A percentile compares a stretch with the other conserved stretches of the same genome.
Evolutionary conservation across 2,329 filamentous ascomycete species (phyloP).

Genomic region (Drechslerella dactyloides): DNA sequence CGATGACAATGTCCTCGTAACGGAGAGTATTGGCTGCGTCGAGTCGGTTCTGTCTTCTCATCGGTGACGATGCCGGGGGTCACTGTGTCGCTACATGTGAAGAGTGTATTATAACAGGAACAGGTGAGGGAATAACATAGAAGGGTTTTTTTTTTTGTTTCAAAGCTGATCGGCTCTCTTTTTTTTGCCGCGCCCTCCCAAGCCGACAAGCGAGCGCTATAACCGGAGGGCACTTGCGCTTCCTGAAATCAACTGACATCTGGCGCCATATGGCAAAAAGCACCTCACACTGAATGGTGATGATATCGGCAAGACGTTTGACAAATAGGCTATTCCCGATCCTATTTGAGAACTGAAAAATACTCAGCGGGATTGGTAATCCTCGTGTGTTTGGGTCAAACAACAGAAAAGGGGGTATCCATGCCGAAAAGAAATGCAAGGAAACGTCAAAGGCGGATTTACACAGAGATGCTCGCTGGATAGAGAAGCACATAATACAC

Average conservation of each 20-base stretch:
- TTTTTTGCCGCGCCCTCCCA: neutral
- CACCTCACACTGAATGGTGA: too few species aligned
- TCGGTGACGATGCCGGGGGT: conserved; percentile 34
- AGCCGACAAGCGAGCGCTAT: too few species aligned
- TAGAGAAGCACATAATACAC: neutral
- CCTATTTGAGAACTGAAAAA: too few species aligned
- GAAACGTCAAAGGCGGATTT: neutral
- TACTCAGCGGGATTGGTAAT: too few species aligned
- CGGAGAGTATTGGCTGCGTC: neutral
- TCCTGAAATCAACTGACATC: too few species aligned
- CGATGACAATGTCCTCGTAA: neutral
- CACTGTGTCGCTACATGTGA: conserved; percentile 37
- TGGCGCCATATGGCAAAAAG: too few species aligned
- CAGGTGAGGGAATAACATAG: neutral
- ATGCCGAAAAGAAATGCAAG: neutral
- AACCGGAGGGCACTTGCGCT: too few species aligned
- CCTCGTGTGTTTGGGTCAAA: too few species aligned
- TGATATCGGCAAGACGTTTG: too few species aligned
- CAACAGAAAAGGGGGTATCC: neutral
- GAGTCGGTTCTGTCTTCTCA: neutral
- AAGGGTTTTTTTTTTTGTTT: neutral
- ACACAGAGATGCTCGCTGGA: neutral
- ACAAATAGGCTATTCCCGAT: too few species aligned
- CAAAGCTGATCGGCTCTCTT: too few species aligned
- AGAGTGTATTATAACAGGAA: neutral